Percentiles rank a stretch among this genome's conserved stretches.
Evolutionary conservation across 2,329 filamentous ascomycete species (phyloP).

Genomic region (Fusarium mexicanum): DNA sequence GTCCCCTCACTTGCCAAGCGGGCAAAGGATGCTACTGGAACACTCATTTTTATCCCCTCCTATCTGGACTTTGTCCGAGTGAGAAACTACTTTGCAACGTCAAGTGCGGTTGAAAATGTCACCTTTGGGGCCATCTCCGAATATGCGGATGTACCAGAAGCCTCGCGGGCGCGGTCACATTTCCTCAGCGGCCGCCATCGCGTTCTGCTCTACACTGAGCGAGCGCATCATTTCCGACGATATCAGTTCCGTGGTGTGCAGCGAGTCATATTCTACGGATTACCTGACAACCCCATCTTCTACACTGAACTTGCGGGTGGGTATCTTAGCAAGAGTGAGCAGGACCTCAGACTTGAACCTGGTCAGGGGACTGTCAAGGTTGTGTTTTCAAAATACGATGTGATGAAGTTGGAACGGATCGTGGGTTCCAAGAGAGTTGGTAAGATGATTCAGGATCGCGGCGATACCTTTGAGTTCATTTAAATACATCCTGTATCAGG

Average conservation of each 20-base stretch:
- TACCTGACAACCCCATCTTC: conserved; percentile 88
- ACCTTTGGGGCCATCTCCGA: conserved; percentile 84
- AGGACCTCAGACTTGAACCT: conserved; percentile 63
- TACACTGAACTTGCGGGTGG: conserved; percentile 80
- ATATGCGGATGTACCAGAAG: conserved; percentile 82
- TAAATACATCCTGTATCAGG: conserved; percentile 53
- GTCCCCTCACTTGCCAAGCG: conserved; percentile 79
- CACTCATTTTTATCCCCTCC: conserved; percentile 88
- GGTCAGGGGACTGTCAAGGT: conserved; percentile 68
- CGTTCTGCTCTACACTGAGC: conserved; percentile 89
- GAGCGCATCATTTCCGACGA: conserved; percentile 96
- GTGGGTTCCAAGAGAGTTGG: conserved; percentile 83
- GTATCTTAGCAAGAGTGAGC: conserved; percentile 69
- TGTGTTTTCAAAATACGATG: conserved; percentile 90
- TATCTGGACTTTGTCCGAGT: conserved; percentile 96
- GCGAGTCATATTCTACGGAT: conserved; percentile 85
- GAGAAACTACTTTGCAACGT: conserved; percentile 88
- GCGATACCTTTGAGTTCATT: conserved; percentile 95
- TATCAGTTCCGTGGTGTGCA: conserved; percentile 84
- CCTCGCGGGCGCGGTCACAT: conserved; percentile 85
- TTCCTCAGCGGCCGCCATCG: conserved; percentile 85
- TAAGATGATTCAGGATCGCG: conserved; percentile 83
- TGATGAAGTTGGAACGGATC: conserved; percentile 86
- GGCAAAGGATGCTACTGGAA: conserved; percentile 71
- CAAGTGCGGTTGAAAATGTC: conserved; percentile 62